A percentile compares a stretch with the other conserved stretches of the same genome.
Evolutionary conservation across 2,329 filamentous ascomycete genomes (phyloP).

Genomic region (Calonectria hongkongensis): DNA sequence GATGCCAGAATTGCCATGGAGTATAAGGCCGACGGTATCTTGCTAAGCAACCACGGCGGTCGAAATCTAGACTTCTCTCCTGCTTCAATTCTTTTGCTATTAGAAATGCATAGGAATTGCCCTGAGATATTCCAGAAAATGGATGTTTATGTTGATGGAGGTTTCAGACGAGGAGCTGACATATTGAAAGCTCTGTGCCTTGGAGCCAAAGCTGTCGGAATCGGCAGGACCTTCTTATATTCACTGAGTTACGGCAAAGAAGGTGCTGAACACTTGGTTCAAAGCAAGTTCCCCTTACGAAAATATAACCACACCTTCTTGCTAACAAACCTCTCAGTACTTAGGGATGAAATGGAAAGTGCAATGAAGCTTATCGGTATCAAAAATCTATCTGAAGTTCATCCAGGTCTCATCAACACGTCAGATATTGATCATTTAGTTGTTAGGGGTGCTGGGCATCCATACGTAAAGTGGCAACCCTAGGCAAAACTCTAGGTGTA

Average conservation of each 20-base stretch:
- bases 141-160: conserved; percentile 79
- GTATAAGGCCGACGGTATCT: conserved; percentile 78
- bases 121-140: conserved; percentile 76
- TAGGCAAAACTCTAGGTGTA: too few species aligned
- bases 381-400: conserved; percentile 67
- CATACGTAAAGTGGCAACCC: not conserved
- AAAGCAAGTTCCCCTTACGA: conserved; percentile 66
- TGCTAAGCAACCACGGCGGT: conserved; percentile 83
- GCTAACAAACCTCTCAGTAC: not conserved
- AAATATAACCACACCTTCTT: not conserved
- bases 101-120: conserved; percentile 78
- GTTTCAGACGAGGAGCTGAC: conserved; percentile 78
- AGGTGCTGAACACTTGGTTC: conserved; percentile 70
- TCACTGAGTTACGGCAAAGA: conserved; percentile 77
- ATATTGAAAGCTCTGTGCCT: conserved; percentile 80
- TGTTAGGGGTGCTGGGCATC: conserved; percentile 1
- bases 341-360: conserved; percentile 75
- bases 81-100: conserved; percentile 73
- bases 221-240: conserved; percentile 78
- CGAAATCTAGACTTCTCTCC: conserved; percentile 71
- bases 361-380: conserved; percentile 81
- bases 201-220: conserved; percentile 77
- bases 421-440: conserved; percentile 27
- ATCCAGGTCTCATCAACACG: conserved; percentile 32
- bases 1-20: conserved; percentile 78